phyloP scores from a whole-genome alignment of 2,329 filamentous ascomycete species.

The Curvularia lunata region DNA sequence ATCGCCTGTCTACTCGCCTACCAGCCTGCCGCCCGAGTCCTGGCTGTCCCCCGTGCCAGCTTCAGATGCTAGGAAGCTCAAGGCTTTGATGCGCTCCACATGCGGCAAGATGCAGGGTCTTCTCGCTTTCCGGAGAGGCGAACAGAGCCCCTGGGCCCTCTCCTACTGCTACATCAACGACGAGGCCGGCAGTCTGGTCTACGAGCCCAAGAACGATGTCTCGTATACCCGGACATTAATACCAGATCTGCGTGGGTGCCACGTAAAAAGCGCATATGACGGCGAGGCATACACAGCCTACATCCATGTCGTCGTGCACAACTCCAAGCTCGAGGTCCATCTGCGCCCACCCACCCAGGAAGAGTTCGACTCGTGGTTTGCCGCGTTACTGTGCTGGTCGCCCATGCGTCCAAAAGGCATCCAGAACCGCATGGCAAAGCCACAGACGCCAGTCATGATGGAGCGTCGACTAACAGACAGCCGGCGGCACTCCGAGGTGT shows the following conservation, averaged over 20 bases:
- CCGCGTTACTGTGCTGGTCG: constrained; percentile 81
- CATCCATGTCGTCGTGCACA: constrained; percentile 59
- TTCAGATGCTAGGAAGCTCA: constrained; percentile 72
- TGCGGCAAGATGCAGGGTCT: constrained; percentile 82
- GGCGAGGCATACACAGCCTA: constrained; percentile 57
- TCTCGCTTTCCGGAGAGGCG: constrained; percentile 72
- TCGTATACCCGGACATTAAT: constrained; percentile 69
- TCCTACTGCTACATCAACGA: constrained; percentile 82
- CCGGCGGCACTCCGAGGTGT: constrained; percentile 58
- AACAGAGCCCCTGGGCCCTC: constrained; percentile 67
- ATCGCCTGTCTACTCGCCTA: constrained; percentile 30
- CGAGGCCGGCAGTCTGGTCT: constrained; percentile 75
- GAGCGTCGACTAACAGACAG: constrained; percentile 49
- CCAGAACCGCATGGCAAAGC: constrained; percentile 60
- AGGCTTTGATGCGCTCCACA: constrained; percentile 77
- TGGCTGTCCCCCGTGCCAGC: constrained; percentile 57
- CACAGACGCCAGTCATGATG: constrained; percentile 50
- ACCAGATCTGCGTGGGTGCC: constrained; percentile 76
- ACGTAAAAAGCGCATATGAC: constrained; percentile 62
- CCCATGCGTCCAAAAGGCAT: constrained; percentile 69
- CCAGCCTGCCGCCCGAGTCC: constrained; percentile 40
- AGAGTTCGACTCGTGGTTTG: constrained; percentile 80
- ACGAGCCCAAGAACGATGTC: constrained; percentile 71
- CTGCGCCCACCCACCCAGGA: constrained; percentile 68
- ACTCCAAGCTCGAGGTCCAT: constrained; percentile 65